Conservation (phyloP, 2,329 filamentous ascomycete species). For the Blastomyces emzantsi region DNA sequence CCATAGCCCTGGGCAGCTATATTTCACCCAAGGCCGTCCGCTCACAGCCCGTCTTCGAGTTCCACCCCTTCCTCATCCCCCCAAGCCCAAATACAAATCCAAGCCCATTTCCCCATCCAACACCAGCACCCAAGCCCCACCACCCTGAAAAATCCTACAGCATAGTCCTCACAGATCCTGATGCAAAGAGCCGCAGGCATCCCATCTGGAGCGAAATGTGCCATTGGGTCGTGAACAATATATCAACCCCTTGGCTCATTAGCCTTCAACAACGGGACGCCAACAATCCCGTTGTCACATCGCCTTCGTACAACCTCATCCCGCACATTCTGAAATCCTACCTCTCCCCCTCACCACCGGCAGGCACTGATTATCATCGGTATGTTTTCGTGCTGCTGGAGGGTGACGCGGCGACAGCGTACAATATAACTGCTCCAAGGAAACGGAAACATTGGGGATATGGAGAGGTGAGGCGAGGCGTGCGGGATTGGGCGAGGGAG, state of each 20-base stretch:
- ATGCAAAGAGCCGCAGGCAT: constrained; percentile 46
- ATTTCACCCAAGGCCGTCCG: constrained; percentile 38
- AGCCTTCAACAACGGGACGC: neutral
- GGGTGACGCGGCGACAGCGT: constrained; percentile 28
- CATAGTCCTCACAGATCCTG: constrained; percentile 48
- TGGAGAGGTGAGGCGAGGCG: constrained; percentile 37
- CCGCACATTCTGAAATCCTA: constrained; percentile 28
- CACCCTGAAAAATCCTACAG: constrained; percentile 31
- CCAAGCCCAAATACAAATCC: neutral
- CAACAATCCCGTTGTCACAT: constrained; percentile 8
- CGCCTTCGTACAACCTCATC: neutral
- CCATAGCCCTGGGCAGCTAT: constrained; percentile 47
- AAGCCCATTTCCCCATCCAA: neutral
- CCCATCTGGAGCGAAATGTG: constrained; percentile 51
- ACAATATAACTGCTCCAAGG: constrained; percentile 36
- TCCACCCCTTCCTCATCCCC: constrained; percentile 25
- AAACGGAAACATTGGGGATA: constrained; percentile 50
- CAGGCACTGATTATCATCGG: constrained; percentile 48
- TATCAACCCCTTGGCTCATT: constrained; percentile 10
- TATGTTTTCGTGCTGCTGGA: constrained; percentile 49
- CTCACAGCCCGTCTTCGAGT: constrained; percentile 33
- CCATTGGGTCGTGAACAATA: constrained; percentile 41
- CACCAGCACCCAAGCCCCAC: constrained; percentile 12
- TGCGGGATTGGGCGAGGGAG: constrained; percentile 25
- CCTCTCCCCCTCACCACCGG: constrained; percentile 46